Conservation (phyloP, 2,329 filamentous ascomycete genomes). For the Laburnicola sp. region DNA sequence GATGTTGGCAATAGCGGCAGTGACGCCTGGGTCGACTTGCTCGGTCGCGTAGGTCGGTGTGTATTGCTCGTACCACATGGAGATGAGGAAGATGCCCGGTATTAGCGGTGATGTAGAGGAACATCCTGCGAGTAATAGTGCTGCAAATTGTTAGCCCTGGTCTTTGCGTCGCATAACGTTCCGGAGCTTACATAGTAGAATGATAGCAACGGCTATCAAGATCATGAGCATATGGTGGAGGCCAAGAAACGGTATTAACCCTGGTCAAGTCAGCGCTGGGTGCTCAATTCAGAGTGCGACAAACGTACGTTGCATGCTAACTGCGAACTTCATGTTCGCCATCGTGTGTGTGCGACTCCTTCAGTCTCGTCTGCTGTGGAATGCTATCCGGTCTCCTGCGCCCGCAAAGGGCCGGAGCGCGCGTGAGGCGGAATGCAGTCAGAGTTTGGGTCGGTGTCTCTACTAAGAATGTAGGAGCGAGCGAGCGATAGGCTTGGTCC, state of each 20-base stretch:
- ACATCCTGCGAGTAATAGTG: conserved; percentile 85
- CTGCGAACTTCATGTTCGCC: conserved; percentile 55
- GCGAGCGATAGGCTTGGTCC: conserved; percentile 29
- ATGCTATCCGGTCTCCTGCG: conserved; percentile 36
- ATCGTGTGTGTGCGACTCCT: conserved; percentile 45
- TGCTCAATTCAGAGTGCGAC: conserved; percentile 8
- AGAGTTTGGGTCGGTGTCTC: conserved; percentile 19
- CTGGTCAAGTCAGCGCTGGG: conserved; percentile 42
- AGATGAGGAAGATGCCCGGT: conserved; percentile 90
- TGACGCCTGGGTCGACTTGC: conserved; percentile 81
- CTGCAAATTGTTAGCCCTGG: conserved; percentile 54
- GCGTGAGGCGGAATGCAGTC: conserved; percentile 39
- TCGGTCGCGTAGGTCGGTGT: conserved; percentile 73
- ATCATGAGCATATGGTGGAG: conserved; percentile 90
- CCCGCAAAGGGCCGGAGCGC: conserved; percentile 47
- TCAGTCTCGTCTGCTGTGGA: conserved; percentile 28
- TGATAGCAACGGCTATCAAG: conserved; percentile 82
- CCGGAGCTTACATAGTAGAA: conserved; percentile 75
- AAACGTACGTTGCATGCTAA: conserved; percentile 54
- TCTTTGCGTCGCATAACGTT: not conserved
- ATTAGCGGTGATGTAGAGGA: conserved; percentile 87
- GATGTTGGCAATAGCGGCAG: conserved; percentile 78
- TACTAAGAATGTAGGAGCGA: conserved; percentile 21
- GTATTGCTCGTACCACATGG: conserved; percentile 84
- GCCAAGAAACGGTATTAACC: conserved; percentile 61